These are phyloP conservation scores for Fraxinus cuspidata DNA, from an alignment of 257 asterid species.

Conservation along the genomic window DNA sequence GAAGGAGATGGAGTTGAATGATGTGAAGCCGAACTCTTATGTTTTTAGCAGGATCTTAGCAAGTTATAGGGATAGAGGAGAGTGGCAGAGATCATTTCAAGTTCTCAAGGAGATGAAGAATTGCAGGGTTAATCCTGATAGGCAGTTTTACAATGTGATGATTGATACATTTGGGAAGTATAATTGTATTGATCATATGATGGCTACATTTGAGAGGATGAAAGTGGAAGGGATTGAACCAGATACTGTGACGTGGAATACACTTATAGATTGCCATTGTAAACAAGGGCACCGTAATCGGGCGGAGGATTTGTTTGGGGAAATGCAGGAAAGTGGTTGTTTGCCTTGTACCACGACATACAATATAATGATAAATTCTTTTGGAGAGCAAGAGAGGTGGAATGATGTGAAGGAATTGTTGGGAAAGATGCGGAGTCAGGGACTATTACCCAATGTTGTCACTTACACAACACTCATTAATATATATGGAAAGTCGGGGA, in stretches of 20 bases:
- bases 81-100: conserved; percentile 95
- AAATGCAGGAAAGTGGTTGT: conserved; percentile 71
- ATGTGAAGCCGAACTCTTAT: conserved; percentile 67
- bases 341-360: conserved; percentile 81
- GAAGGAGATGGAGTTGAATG: conserved; percentile 81
- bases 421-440: conserved; percentile 75
- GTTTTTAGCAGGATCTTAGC: conserved; percentile 82
- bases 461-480: conserved; percentile 92
- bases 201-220: conserved; percentile 83
- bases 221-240: conserved; percentile 74
- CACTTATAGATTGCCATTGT: conserved; percentile 85
- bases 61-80: conserved; percentile 83
- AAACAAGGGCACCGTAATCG: conserved; percentile 68
- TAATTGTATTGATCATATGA: conserved; percentile 85
- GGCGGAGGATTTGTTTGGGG: conserved; percentile 69
- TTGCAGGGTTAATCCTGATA: conserved; percentile 73
- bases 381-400: conserved; percentile 87
- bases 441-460: conserved; percentile 79
- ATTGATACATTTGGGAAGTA: conserved; percentile 90
- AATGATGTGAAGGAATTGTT: conserved; percentile 69
- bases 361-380: conserved; percentile 84
- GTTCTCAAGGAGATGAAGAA: conserved; percentile 90
- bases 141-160: conserved; percentile 88
- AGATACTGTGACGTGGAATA: conserved; percentile 87
- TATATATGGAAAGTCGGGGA: conserved; percentile 84